Evolutionary conservation across 345 rosid genomes (phyloP), one percentile per base, ranked within the genome.

Genomic region (Rubroshorea leprosula): DNA sequence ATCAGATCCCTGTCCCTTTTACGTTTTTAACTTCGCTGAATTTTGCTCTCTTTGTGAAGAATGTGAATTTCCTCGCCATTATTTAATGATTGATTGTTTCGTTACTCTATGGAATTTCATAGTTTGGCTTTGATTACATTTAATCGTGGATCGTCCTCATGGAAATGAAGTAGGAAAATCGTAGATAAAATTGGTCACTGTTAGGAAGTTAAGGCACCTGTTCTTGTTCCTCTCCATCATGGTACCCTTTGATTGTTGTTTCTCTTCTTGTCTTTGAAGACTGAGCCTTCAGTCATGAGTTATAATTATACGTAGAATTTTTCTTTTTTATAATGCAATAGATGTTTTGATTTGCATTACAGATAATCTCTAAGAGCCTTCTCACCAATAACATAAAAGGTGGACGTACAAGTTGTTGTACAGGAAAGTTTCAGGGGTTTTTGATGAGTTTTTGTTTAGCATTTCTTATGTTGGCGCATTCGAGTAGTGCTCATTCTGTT

Each of bases 341-440:
- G 18, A 20, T 25, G 7, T 52, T 44, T 52, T 31, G 26, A 71
- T 50, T 72, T 63, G 46, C 61, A 35, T 44, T 64, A 15, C 83
- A 93, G 99, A 84, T 82, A 74, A 70, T 93, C 44, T 75, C 82
- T 41, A 93, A 82, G 67, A 74, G 85, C 71, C 63, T 82, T 53
- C 79, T 80, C 52, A 68, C 81, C 43, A 66, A 72, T 57, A 78
- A 72, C 50, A 43, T 80, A 46, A 84, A 71, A 70, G 87, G 78
- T 54, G 78, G 79, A 54, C 82, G 78, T 60, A 38, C 68, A 31
- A 80, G 84, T 69, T 93, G 90, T 76, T 85, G 97, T 66, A 85
- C 86, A 0, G 94, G 97, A 58, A 93, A 85, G 88, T 87, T 89
- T 74, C 75, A 85, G 9, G 64, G 68, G 58, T 49, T 83, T 35